Base-by-base conservation (phyloP, 169 alveolate genomes). In the Plasmodium malariae region DNA sequence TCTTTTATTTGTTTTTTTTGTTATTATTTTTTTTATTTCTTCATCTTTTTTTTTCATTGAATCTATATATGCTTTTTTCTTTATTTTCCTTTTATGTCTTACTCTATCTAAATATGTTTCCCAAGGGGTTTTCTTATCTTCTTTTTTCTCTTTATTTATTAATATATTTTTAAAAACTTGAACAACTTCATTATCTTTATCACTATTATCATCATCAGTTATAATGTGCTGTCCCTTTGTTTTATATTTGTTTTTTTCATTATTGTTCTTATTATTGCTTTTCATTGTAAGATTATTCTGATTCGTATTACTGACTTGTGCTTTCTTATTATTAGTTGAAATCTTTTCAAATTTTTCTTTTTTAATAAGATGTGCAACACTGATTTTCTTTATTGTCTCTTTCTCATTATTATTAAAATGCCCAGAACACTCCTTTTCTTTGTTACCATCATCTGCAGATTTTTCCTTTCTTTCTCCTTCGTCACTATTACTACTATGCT, bases 21-120 rank as follows among this genome's bases (percentile, higher is more conserved):
- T 65, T 34, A 80, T 80, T 36, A 80, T 80, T 80, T 80, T 80
- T 60, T 80, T 80, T 32, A 80, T 80, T 80, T 80, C 90, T 48
- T 80, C 90, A 80, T 80, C 90, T 80, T 51, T 80, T 59, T 80
- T 65, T 54, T 80, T 80, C 21, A 80, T 59, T 21, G 83, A 49
- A 32, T 80, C 90, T 32, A 80, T 49, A 28, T 80, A 67, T 17
- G 83, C 80, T 62, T 80, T 80, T 63, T 80, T 80, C 90, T 80
- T 80, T 67, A 80, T 57, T 67, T 80, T 80, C 48, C 51, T 80
- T 67, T 80, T 80, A 70, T 65, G 60, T 60, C 34, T 80, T 5
- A 67, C 70, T 57, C 59, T 80, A 49, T 80, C 90, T 28, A 80
- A 71, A 70, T 80, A 80, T 70, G 48, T 48, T 2, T 63, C 80